A percentile compares a stretch with the other conserved stretches of the same genome.
Evolutionary conservation across 75 land plant species (phyloP).

Genomic region (Sequoiadendron giganteum): DNA sequence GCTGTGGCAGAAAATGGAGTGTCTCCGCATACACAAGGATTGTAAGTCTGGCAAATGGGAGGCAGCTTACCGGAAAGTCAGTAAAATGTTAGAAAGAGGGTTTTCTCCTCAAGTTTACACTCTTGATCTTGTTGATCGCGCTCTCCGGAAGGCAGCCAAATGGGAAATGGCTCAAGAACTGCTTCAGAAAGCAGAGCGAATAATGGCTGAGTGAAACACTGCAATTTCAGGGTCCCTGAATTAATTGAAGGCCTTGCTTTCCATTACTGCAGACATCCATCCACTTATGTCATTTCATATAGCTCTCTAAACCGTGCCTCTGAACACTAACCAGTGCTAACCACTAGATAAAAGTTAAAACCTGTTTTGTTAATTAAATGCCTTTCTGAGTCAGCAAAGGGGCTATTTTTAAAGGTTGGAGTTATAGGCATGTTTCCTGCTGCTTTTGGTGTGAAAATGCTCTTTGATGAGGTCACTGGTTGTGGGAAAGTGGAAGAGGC

Average conservation of each 20-base stretch:
- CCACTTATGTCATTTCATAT: not conserved
- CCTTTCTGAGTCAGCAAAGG: not conserved
- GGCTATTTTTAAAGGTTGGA: conserved; percentile 1
- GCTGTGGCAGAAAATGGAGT: conserved; percentile 21
- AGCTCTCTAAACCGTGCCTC: not conserved
- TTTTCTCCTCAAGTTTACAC: conserved; percentile 16
- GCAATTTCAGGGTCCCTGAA: not conserved
- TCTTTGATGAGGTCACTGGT: conserved; percentile 13
- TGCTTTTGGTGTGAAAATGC: conserved; percentile 10
- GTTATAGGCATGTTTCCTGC: conserved; percentile 18
- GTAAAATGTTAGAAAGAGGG: conserved; percentile 16
- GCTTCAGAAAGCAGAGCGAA: conserved; percentile 3
- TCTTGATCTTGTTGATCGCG: conserved; percentile 19
- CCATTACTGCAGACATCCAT: not conserved
- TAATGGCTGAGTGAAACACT: not conserved
- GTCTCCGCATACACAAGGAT: conserved; percentile 1
- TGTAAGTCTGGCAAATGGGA: conserved; percentile 21
- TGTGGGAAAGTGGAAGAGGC: conserved; percentile 16
- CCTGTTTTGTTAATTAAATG: not conserved
- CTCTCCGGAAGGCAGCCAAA: conserved; percentile 18
- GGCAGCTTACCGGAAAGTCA: conserved; percentile 21
- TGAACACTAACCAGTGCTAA: not conserved
- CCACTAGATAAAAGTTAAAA: not conserved
- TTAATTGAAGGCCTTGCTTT: not conserved
- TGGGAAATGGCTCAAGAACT: conserved; percentile 18